phyloP scores from a whole-genome alignment of 2,329 filamentous ascomycete species.

The Colletotrichum zoysiae region DNA sequence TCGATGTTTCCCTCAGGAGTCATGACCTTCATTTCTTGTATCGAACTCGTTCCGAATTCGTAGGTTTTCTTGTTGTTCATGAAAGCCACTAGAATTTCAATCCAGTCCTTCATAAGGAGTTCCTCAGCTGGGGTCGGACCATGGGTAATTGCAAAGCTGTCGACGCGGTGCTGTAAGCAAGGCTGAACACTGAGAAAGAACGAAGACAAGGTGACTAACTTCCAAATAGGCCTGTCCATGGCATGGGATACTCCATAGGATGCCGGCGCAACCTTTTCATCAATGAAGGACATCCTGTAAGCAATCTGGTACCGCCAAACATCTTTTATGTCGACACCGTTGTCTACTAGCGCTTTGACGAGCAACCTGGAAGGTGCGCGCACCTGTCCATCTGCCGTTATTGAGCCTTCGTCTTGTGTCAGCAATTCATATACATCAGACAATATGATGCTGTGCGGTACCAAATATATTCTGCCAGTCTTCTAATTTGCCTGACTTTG shows the following conservation, averaged over 20 bases:
- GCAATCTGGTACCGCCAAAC: constrained; percentile 59
- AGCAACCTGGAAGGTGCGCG: constrained; percentile 53
- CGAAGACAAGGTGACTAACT: constrained; percentile 46
- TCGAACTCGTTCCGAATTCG: constrained; percentile 50
- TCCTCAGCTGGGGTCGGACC: constrained; percentile 52
- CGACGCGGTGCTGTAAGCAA: background rate
- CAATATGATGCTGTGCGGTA: background rate
- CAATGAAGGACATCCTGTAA: constrained; percentile 57
- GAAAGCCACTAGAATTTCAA: constrained; percentile 53
- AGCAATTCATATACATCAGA: background rate
- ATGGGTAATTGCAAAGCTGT: constrained; percentile 54
- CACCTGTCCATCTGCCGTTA: constrained; percentile 57
- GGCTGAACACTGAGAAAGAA: background rate
- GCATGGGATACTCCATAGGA: constrained; percentile 53
- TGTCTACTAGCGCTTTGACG: constrained; percentile 46
- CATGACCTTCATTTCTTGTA: constrained; percentile 53
- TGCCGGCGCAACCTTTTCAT: constrained; percentile 52
- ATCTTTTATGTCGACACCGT: constrained; percentile 51
- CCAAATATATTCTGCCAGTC: constrained; percentile 57
- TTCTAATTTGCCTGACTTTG: constrained; percentile 46
- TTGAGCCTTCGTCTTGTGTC: constrained; percentile 35
- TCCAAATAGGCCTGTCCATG: constrained; percentile 59
- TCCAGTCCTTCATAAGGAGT: constrained; percentile 54
- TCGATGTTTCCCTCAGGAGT: constrained; percentile 51
- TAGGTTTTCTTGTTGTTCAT: constrained; percentile 49